Evolutionary conservation across 208 protist genomes (phyloP).

Genomic region (Trypanosoma cruzi): DNA sequence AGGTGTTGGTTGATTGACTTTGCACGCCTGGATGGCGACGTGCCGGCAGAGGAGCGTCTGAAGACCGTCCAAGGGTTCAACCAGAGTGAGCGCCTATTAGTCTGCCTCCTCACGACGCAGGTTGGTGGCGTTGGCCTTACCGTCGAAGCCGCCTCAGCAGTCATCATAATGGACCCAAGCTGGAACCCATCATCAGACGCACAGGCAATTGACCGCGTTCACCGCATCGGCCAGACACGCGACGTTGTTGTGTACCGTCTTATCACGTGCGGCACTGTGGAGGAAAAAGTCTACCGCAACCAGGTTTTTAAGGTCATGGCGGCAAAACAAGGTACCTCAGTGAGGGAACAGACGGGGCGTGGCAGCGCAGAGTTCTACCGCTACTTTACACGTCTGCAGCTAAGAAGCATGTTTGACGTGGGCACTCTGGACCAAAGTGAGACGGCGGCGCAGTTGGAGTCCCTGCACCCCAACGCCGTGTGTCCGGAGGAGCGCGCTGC

Average conservation of each 20-base stretch:
- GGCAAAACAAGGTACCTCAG: constrained; percentile 50
- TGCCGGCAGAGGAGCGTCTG: constrained; percentile 40
- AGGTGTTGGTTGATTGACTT: constrained; percentile 39
- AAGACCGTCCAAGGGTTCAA: constrained; percentile 90
- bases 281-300: constrained; percentile 98
- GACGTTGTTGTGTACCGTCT: constrained; percentile 96
- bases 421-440: constrained; percentile 48
- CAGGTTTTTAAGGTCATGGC: constrained; percentile 96
- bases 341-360: not conserved
- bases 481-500: constrained; percentile 13
- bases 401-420: constrained; percentile 80
- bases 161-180: constrained; percentile 97
- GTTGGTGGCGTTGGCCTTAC: constrained; percentile 98
- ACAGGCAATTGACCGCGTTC: constrained; percentile 97
- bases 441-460: constrained; percentile 69
- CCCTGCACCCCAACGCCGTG: constrained; percentile 56
- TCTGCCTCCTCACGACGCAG: constrained; percentile 97
- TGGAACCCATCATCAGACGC: constrained; percentile 97
- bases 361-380: constrained; percentile 39
- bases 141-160: constrained; percentile 93
- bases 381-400: constrained; percentile 87
- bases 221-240: constrained; percentile 97
- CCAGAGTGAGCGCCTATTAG: constrained; percentile 34
- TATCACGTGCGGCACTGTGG: constrained; percentile 95
- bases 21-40: constrained; percentile 73